Evolutionary conservation across 257 asterid species (phyloP).

Genomic region (Salvia hispanica): DNA sequence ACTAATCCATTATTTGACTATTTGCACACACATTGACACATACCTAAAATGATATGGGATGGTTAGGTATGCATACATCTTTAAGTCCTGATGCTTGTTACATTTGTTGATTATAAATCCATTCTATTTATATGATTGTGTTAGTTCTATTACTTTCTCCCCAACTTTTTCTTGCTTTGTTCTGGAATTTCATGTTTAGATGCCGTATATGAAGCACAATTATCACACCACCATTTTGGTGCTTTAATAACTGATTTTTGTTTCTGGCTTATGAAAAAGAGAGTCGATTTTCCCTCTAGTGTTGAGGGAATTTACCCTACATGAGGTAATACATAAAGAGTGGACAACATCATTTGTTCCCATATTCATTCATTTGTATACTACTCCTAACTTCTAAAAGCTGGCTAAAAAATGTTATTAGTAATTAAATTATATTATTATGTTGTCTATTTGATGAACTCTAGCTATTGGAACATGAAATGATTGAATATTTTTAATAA

Average conservation of each 20-base stretch:
- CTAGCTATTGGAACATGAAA: no score
- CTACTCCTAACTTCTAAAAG: neutral
- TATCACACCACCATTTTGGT: neutral
- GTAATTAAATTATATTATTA: neutral
- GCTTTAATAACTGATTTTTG: conserved; percentile 1
- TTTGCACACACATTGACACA: neutral
- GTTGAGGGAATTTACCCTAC: conserved; percentile 18
- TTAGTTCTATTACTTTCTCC: neutral
- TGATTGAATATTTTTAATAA: no score
- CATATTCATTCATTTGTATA: neutral
- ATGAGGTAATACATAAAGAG: conserved; percentile 2
- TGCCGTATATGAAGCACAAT: conserved; percentile 1
- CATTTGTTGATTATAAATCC: neutral
- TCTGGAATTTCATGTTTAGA: neutral
- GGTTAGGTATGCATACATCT: neutral
- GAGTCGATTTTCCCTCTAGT: neutral
- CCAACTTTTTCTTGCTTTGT: neutral
- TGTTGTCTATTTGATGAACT: no score
- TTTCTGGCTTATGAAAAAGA: neutral
- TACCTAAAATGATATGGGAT: no score
- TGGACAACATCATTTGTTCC: conserved; percentile 30
- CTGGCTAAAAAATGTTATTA: neutral
- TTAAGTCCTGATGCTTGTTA: neutral
- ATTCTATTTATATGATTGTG: no score
- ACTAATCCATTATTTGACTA: no score